Base-by-base conservation (phyloP, 371 early-diverging fungal genomes). In the Apophysomyces variabilis region DNA sequence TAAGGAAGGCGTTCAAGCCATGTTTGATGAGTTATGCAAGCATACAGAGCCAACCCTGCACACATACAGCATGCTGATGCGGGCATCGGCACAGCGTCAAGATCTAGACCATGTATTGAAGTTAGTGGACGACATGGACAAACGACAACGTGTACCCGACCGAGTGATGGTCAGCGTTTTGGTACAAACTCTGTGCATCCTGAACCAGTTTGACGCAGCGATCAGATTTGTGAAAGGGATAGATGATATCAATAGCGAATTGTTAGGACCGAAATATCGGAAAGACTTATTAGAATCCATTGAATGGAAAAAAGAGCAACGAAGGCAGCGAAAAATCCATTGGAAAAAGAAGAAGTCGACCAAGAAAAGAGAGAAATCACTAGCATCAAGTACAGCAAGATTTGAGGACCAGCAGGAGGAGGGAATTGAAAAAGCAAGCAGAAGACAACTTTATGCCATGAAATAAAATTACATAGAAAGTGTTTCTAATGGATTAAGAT, bases 41-140 rank as follows among this genome's bases (percentile, higher is more conserved):
- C 38, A 56, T 3, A 43, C 36, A n/a, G 32, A 54, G 47, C 69
- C 69, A 16, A 65, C 26, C 11, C 47, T 38, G 16, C 56, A 61
- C 38, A 69, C 69, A 1, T 69, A 69, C 36, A 50, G 61, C 18
- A 45, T 65, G 9, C 21, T 69, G 61, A 41, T 69, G 41, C 38
- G 59, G 13, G 44, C 54, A n/a, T 61, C 46, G 26, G 65, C 61
- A 57, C 57, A 50, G 16, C 38, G 46, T 14, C 38, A 46, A 26
- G 61, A 65, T n/a, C 16, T 65, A 0, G 32, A 37, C 13, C 59
- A 45, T 14, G 58, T 65, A 47, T 9, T 41, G 32, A 12, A 65
- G 7, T 65, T 60, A 21, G 32, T 69, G 13, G 65, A 69, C 12
- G 62, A 69, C 37, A 69, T 69, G 69, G 39, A 69, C 26, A 46